Evolutionary conservation across 352 stramenopile genomes (phyloP), one percentile per base, ranked within the genome.

Genomic region (Phytophthora megakarya): DNA sequence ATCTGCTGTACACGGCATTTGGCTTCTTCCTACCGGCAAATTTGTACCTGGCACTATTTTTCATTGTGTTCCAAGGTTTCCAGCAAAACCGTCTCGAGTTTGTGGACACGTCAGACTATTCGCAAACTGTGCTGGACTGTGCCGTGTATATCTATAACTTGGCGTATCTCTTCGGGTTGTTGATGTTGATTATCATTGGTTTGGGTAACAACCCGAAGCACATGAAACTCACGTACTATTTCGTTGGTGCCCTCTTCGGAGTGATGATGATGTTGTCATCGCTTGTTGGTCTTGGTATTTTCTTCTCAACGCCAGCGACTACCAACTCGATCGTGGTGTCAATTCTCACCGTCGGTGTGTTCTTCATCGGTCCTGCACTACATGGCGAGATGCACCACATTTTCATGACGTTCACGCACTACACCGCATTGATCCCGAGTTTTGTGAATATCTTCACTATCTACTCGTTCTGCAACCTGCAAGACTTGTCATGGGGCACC

Each of bases 401-500:
- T 46, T 71, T 93, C 51, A 78, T 94, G 68, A 92, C 84, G 32
- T 93, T 93, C 72, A 88, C 84, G 58, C 89, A 96, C 70, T 97
- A 95, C 75, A 92, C 83, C 44, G 78, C 86, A 16, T 62, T 97
- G 42, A 89, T 94, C 50, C 89, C 89, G 26, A 93, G 80, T 44
- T 96, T 96, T 45, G 84, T 97, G 30, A 96, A 94, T 67, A 95
- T 95, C 47, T 92, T 95, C 49, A 92, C 83, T 21, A 91, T 96
- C 54, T 96, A 95, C 81, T 93, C 85, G 49, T 95, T 94, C 68
- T 96, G 84, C 57, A 95, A 95, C 73, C 70, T 96, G 25, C 86
- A 96, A 28, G 83, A 96, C 54, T 70, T 96, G 49, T 94, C 83
- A 13, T 96, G 88, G 88, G 88, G 88, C 8, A 96, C 86, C 1